Conservation (phyloP, 768 basidiomycete genomes). For the Crucibulum laeve region DNA sequence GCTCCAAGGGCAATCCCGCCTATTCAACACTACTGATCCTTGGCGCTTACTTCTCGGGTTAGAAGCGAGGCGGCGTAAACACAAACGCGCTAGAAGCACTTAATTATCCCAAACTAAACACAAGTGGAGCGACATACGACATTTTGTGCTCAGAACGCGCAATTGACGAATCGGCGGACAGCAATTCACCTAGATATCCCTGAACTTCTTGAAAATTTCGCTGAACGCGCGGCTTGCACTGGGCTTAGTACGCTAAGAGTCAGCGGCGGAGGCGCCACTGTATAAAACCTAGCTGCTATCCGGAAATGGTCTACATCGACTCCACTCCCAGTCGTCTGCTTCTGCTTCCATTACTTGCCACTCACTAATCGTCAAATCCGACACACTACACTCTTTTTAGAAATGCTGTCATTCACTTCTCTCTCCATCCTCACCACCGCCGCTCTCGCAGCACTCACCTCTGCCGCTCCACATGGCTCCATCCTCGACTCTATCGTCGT, state of each 20-base stretch:
- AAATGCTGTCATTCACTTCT: constrained; percentile 18
- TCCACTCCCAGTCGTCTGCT: neutral
- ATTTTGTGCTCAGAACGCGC: neutral
- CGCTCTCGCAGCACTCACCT: constrained; percentile 13
- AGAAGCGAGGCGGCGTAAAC: neutral
- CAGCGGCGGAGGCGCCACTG: too few relatives aligned
- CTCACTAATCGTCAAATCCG: constrained; percentile 2
- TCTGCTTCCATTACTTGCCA: neutral
- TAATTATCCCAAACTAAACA: neutral
- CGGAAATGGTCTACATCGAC: too few relatives aligned
- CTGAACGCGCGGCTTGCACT: neutral
- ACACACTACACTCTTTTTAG: constrained; percentile 13
- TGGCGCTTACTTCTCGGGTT: neutral
- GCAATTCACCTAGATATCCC: neutral
- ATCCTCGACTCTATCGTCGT: neutral
- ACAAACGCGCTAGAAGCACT: constrained; percentile 2
- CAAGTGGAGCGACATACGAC: constrained; percentile 1
- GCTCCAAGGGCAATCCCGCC: too few relatives aligned
- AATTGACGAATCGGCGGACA: neutral
- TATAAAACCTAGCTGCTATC: too few relatives aligned
- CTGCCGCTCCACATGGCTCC: constrained; percentile 9
- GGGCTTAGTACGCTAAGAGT: too few relatives aligned
- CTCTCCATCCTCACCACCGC: constrained; percentile 16
- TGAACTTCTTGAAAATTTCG: neutral
- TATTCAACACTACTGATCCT: too few relatives aligned